Evolutionary conservation across 2,329 filamentous ascomycete species (phyloP).

Genomic region (Diaporthe nobilis): DNA sequence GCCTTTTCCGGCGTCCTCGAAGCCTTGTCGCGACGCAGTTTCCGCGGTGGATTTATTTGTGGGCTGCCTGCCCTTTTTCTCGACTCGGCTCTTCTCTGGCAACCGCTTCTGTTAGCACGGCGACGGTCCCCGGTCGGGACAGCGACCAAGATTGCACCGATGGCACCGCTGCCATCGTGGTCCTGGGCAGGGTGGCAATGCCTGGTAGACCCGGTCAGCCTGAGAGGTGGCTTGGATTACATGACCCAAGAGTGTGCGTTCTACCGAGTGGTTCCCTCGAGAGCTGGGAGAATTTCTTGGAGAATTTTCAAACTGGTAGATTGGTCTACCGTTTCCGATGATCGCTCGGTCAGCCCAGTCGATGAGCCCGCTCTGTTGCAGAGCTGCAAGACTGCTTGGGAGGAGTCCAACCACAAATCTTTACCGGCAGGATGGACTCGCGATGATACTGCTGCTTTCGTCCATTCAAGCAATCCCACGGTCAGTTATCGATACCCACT

Average conservation of each 20-base stretch:
- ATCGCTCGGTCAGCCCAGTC: not conserved
- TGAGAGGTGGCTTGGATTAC: not conserved
- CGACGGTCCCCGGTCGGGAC: not conserved
- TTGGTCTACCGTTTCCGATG: not conserved
- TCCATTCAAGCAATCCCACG: not conserved
- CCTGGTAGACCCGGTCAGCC: constrained; percentile 15
- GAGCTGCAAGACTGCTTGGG: not conserved
- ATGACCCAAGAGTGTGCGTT: fast-evolving
- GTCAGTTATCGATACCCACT: not conserved
- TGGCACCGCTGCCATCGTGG: constrained; percentile 2
- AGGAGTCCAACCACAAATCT: not conserved
- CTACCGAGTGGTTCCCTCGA: not conserved
- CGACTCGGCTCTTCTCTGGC: constrained; percentile 20
- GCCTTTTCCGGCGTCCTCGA: constrained; percentile 16
- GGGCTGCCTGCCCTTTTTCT: not conserved
- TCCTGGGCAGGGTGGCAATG: constrained; percentile 27
- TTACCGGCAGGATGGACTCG: not conserved
- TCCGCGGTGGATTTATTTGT: not conserved
- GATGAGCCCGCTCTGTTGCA: not conserved
- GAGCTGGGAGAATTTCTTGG: not conserved
- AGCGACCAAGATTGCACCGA: not conserved
- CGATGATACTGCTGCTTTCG: not conserved
- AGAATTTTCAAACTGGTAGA: not conserved
- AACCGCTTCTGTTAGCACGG: not conserved
- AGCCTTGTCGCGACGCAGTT: not conserved